Conservation (phyloP, 176 grass and related monocot species). For the Thalia dealbata region DNA sequence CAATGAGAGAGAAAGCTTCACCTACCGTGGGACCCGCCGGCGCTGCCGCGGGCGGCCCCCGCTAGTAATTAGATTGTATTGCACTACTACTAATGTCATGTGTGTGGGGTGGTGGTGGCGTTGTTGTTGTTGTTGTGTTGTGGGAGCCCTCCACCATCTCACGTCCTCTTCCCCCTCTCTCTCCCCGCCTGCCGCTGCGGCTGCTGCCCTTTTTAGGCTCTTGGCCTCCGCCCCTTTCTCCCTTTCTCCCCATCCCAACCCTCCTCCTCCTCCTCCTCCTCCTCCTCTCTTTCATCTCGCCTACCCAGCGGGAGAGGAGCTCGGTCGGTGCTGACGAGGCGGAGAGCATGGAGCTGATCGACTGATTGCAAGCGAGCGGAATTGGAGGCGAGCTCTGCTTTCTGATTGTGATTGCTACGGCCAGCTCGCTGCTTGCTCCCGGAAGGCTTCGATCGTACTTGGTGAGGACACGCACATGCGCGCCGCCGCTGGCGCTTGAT, state of each 20-base stretch:
- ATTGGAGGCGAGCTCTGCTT: background rate
- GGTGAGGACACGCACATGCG: background rate
- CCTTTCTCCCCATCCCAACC: background rate
- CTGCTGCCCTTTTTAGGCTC: background rate
- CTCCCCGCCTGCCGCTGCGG: too few relatives aligned
- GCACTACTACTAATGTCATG: constrained; percentile 4
- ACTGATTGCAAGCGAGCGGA: background rate
- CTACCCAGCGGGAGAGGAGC: too few relatives aligned
- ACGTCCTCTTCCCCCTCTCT: background rate
- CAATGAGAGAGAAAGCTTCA: background rate
- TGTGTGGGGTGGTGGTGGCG: background rate
- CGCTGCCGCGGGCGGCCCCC: too few relatives aligned
- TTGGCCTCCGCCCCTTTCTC: background rate
- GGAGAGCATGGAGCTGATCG: background rate
- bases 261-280: background rate
- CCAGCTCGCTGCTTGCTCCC: too few relatives aligned
- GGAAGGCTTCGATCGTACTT: background rate
- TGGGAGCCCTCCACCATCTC: background rate
- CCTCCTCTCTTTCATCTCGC: background rate
- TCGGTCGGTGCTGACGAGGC: too few relatives aligned
- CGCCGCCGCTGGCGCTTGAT: background rate
- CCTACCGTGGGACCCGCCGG: background rate
- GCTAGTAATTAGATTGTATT: constrained; percentile 3
- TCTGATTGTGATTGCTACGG: background rate
- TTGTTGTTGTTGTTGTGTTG: too few relatives aligned